phyloP scores from a whole-genome alignment of 352 stramenopile genomes.

The Pythium apleroticum region DNA sequence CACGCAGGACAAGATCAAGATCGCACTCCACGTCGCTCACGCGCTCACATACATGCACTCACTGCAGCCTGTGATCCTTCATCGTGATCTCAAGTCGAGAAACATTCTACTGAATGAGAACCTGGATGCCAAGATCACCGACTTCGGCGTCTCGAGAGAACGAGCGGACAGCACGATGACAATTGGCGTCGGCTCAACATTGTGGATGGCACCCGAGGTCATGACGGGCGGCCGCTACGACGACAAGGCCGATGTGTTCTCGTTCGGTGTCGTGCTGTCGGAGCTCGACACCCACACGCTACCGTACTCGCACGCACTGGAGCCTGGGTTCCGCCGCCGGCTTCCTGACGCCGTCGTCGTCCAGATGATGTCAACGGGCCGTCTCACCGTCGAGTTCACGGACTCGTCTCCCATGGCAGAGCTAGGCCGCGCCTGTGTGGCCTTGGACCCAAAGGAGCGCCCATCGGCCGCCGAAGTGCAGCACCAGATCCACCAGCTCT shows the following conservation, averaged over 20 bases:
- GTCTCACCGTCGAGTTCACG: slow-evolving; percentile 22
- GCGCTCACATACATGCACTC: slow-evolving; percentile 23
- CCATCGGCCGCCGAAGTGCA: slow-evolving; percentile 17
- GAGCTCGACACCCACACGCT: slow-evolving; percentile 57
- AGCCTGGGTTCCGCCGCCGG: slow-evolving; percentile 11
- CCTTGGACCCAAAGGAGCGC: slow-evolving; percentile 13
- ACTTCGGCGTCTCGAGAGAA: slow-evolving; percentile 23
- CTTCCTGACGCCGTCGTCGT: slow-evolving; percentile 19
- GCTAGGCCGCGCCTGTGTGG: slow-evolving; percentile 15
- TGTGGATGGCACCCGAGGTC: slow-evolving; percentile 37
- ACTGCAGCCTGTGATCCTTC: slow-evolving; percentile 8
- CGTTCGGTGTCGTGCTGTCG: slow-evolving; percentile 52
- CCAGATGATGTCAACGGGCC: slow-evolving; percentile 10
- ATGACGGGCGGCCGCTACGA: slow-evolving; percentile 29
- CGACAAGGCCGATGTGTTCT: slow-evolving; percentile 30
- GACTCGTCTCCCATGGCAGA: slow-evolving; percentile 3
- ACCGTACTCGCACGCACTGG: slow-evolving; percentile 34
- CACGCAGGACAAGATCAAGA: slow-evolving; percentile 16
- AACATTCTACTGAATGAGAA: slow-evolving; percentile 20
- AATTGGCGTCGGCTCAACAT: slow-evolving; percentile 14
- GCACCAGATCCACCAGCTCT: slow-evolving; percentile 20
- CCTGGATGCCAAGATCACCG: slow-evolving; percentile 18
- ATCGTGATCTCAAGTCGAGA: slow-evolving; percentile 20
- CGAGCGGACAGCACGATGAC: slow-evolving; percentile 19
- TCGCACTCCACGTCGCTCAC: slow-evolving; percentile 17